Base-by-base conservation (phyloP, 352 stramenopile genomes). In the Thalassiosira mediterranea region DNA sequence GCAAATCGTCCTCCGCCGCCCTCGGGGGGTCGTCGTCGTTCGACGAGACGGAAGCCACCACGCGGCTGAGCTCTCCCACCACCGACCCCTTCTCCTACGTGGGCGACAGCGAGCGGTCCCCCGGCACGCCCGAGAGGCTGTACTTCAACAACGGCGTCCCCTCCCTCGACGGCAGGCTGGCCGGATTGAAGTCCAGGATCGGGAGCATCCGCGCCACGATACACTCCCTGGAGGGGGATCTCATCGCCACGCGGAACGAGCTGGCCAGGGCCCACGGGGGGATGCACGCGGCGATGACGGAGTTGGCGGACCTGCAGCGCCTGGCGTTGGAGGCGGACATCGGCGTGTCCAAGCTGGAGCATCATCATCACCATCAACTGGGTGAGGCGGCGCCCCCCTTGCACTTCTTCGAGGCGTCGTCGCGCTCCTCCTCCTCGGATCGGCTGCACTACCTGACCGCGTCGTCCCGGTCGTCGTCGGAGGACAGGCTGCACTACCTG, bases 241-340 rank as follows among this genome's bases (percentile, higher is more conserved):
- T 81, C 15, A 56, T 76, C 11, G 42, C 32, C 37, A 72, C 65
- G 64, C 63, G 64, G 19, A 67, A 61, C 29, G 65, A 76, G 21
- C 52, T 81, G 44, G 38, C 31, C 5, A 19, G 26, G 31, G 72
- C 72, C 1, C 23, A 81, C 48, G 37, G 72, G 28, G 42, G 76
- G 21, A 69, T 81, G 34, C 56, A 76, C 32, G 65, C 63, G 15
- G 64, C 72, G 37, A 68, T 32, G 8, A 38, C 68, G 37, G 72
- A 81, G 65, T 17, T 81, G 29, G 63, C 26, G 8, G 63, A 65
- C 38, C 19, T 81, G 11, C 63, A 81, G 38, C 56, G 65, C 2
- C 17, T 29, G 40, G 49, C 52, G 48, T 15, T 74, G 15, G 52
- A 75, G 31, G 72, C 29, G 25, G 64, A 76, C 31, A 57, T 67